Evolutionary conservation across 257 asterid species (phyloP), one percentile per base, ranked within the genome.

Genomic region (Solanum raphanifolium): DNA sequence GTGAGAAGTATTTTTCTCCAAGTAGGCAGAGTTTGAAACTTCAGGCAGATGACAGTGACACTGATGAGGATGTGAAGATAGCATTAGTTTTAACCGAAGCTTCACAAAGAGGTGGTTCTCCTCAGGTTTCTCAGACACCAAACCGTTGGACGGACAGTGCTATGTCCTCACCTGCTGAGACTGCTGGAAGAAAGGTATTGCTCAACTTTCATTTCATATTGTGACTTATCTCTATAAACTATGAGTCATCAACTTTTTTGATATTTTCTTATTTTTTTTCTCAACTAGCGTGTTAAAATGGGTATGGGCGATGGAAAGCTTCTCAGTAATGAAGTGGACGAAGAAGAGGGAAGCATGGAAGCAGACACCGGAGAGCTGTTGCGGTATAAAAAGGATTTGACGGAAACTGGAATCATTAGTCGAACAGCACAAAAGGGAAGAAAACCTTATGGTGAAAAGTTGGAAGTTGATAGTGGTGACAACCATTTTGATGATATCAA

Each of bases 71-170:
- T 88, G 93, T 41, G 81, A 96, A 94, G 89, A 90, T 94, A 91
- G 99, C 98, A 87, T 87, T 94, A 71, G 97, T 94, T 89, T 93
- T 96, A 88, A 94, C 98, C 41, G 98, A 94, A 94, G 98, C 98
- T 71, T 94, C 98, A 83, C 96, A 95, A 60, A 93, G 95, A 93
- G 98, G 96, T 86, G 95, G 98, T 85, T 95, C 99, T 89, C 98
- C 99, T 60, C 98, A 94, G 94, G 93, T 93, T 88, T 95, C 98
- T 85, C 95, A 90, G 87, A 92, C 98, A n/a, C 98, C 95, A 38
- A 93, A 91, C 87, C 91, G 88, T 90, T 91, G 96, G 94, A 91
- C 93, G 79, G 96, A 94, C 88, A 92, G 95, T 93, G 94, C 93
- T 85, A 87, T 89, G 90, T 89, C 99, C 79, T 93, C 98, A 62